Evolutionary conservation across 768 basidiomycete genomes (phyloP).

Genomic region (Termitomyces sp.): DNA sequence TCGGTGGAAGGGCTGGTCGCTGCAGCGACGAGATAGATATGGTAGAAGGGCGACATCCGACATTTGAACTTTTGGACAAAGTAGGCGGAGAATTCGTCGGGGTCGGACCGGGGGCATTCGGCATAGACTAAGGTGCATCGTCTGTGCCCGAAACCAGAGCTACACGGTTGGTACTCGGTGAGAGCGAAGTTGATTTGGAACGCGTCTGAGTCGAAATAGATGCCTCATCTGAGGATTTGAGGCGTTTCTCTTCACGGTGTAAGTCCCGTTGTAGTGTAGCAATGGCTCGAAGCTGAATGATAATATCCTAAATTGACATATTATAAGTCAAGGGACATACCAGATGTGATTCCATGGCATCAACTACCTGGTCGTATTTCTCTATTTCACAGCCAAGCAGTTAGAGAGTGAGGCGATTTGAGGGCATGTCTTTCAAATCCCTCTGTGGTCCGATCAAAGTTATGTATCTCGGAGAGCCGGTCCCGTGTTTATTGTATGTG

Average conservation of each 20-base stretch:
- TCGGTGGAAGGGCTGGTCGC: slow-evolving; percentile 62
- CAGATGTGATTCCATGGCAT: slow-evolving; percentile 67
- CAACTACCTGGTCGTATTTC: slow-evolving; percentile 75
- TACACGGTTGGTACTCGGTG: slow-evolving; percentile 18
- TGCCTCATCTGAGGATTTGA: slow-evolving; percentile 31
- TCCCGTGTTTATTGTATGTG: too few species aligned
- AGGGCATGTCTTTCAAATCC: slow-evolving; percentile 51
- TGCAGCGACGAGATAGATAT: slow-evolving; percentile 80
- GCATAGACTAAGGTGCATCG: slow-evolving; percentile 2
- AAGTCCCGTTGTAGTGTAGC: slow-evolving; percentile 68
- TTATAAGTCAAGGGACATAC: slow-evolving; percentile 30
- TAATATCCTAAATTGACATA: neutral
- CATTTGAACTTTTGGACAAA: slow-evolving; percentile 18
- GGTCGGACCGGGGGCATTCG: slow-evolving; percentile 17
- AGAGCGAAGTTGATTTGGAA: slow-evolving; percentile 18
- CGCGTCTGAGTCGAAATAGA: slow-evolving; percentile 22
- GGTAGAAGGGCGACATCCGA: slow-evolving; percentile 61
- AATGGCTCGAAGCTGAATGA: slow-evolving; percentile 61
- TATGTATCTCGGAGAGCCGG: too few species aligned
- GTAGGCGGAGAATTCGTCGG: slow-evolving; percentile 29
- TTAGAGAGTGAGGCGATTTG: slow-evolving; percentile 60
- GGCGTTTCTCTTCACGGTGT: slow-evolving; percentile 50
- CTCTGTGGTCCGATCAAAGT: slow-evolving; percentile 28
- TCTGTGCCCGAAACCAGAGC: slow-evolving; percentile 4
- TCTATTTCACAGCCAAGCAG: slow-evolving; percentile 66